Base-by-base conservation (phyloP, 169 alveolate species). In the Cryptosporidium xiaoi region DNA sequence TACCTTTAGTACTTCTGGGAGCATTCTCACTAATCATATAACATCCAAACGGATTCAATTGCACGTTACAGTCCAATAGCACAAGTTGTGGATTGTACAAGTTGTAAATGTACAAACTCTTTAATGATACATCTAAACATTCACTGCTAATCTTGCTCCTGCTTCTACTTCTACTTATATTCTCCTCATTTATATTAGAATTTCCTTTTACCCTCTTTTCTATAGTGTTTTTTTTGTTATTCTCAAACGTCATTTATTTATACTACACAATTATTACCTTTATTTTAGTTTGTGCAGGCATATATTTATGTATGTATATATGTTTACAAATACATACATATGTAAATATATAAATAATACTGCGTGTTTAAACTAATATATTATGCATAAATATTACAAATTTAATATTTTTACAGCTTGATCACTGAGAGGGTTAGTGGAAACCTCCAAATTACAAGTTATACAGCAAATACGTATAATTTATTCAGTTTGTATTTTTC, bases 1-100 rank as follows among this genome's bases (percentile, higher is more conserved):
- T 77, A 15, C 87, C 87, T 48, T 77, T 77, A 20, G 87, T 77
- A 18, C 71, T 77, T 56, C 71, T 77, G 13, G 71, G 71, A 18
- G 87, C 69, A 29, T 77, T 77, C 12, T 62, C 65, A 24, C 71
- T 56, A n/a, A 77, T 77, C 69, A 60, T 62, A n/a, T 60, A 62
- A 27, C 69, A 62, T 5, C 87, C 71, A 77, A 77, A 77, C 8
- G 87, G 87, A 18, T 77, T 77, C 16, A 60, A 27, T n/a, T 77
- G 69, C 4, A 62, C 71, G 20, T 60, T 77, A 62, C 77, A 77
- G 64, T 77, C 87, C 20, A 60, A 36, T 20, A 77, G 36, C 29
- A 60, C 87, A 3, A 77, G 46, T 15, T 77, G 69, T 15, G 87
- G 87, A 6, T 62, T 77, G 18, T 77, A 77, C 5, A 77, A 53